Base-by-base conservation (phyloP, 441 rosid genomes). In the Aleurites moluccanus region DNA sequence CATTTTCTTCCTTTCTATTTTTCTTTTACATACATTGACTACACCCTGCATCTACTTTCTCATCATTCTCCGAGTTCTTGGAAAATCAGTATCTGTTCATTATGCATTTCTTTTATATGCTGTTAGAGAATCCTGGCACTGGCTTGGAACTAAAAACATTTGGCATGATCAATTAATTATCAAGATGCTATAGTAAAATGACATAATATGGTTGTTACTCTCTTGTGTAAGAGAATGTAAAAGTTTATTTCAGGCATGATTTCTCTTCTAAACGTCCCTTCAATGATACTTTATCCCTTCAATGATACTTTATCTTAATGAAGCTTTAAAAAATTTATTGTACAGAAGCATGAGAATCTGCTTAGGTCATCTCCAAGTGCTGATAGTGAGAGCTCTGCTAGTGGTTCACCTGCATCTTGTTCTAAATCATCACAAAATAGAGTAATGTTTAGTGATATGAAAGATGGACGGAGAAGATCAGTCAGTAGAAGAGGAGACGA, bases 321-420 rank as follows among this genome's bases (percentile, higher is more conserved):
- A 23, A 63, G 27, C 45, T 25, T 60, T 57, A 47, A 35, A 23
- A 50, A 55, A 60, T 72, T 64, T 63, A 56, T 35, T 14, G 18
- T 84, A 82, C 87, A 94, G 97, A 94, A 92, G 81, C 92, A 92
- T 76, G 97, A 90, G 80, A 88, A 80, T 86, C 81, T 82, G 76
- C 81, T 71, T 35, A 90, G 92, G 82, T 77, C 81, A 70, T 79
- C 86, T 33, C 81, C 72, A 47, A 82, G 77, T 84, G 83, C 84
- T 84, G 97, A 87, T 84, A 79, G 83, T 79, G 89, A 85, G 83
- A 88, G 87, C 86, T 87, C 91, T 69, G 78, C 85, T 42, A 87
- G 84, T 79, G 90, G 87, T 72, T 89, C 92, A 40, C 89, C 94
- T 76, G 87, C 87, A 75, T 89, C 97, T 70, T 82, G 85, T 79